Evolutionary conservation across 495 filamentous ascomycete species (phyloP), one percentile per base, ranked within the genome.

Genomic region (Pseudevernia furfuracea): DNA sequence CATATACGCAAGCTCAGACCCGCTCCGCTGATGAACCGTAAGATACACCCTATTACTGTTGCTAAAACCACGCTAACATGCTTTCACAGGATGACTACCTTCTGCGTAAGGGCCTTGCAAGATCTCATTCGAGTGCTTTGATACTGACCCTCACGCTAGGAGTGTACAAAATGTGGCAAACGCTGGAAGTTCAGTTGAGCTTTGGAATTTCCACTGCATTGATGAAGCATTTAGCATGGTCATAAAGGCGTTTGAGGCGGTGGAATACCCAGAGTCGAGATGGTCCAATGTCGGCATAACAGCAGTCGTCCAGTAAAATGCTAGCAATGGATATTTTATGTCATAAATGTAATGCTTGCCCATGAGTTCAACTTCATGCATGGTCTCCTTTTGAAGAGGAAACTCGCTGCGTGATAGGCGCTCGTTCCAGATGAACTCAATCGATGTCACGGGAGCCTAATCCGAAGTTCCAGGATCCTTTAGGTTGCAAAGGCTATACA

Each of bases 1-100:
- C 86, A 68, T 98, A 98, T 74, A 92, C 84, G 39, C 94, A 63
- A 57, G 94, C 95, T 36, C 95, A 97, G 79, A 97, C 94, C 8
- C 85, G 95, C 67, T 88, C 85, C 76, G 94, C 94, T 55, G 94
- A 98, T 82, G 94, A 80, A 71, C 73, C 74, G 48, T 52, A 52
- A 52, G 48, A 30, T 3, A 5, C 17, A 4, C 23, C 17, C 48
- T 52, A 10, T 15, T 15, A 25, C 14, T 52, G 14, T 12, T 30
- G 8, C 12, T 6, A 28, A 4, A 23, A 28, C 30, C 12, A 30
- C 6, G 48, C 48, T 52, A 52, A 52, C 25, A 30, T 30, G 23
- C 4, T 5, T 30, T 28, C 11, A 52, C 48, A 52, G 48, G 70
- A 80, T 74, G 72, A 79, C 74, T 39, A 64, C 76, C 58, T 77